Conservation (phyloP, 129 eudicot genomes). For the Ambrosia trifida region DNA sequence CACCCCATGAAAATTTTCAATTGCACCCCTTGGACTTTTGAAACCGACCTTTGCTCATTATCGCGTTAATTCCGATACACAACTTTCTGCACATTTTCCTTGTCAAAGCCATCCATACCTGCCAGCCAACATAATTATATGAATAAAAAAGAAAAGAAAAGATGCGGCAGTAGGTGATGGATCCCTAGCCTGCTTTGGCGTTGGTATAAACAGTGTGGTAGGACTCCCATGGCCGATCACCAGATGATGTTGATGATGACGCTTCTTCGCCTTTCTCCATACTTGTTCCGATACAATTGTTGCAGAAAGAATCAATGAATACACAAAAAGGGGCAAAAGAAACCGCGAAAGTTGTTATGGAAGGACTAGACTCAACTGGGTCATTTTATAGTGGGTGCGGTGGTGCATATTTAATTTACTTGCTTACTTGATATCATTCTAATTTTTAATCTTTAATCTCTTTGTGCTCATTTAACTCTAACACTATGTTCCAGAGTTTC, state of each 20-base stretch:
- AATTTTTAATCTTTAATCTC: too few species aligned
- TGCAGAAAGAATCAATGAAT: neutral
- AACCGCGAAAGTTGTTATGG: constrained; percentile 32
- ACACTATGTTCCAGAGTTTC: too few species aligned
- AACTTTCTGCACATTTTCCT: constrained; percentile 89
- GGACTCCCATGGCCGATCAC: constrained; percentile 80
- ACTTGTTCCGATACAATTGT: constrained; percentile 2
- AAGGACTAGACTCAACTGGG: too few species aligned
- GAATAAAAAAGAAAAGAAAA: neutral
- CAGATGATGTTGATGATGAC: constrained; percentile 18
- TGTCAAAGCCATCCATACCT: constrained; percentile 99
- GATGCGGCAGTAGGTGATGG: too few species aligned
- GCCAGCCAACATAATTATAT: constrained; percentile 12
- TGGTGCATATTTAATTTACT: too few species aligned
- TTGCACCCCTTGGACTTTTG: too few species aligned
- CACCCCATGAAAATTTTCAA: too few species aligned
- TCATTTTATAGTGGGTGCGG: too few species aligned
- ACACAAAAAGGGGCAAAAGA: neutral
- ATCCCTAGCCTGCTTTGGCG: constrained; percentile 83
- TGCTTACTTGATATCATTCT: too few species aligned
- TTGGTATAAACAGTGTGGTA: constrained; percentile 85
- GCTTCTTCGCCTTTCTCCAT: constrained; percentile 43
- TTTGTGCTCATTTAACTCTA: too few species aligned
- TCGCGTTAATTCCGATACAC: too few species aligned
- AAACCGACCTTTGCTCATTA: constrained; percentile 99